phyloP scores from a whole-genome alignment of 176 grass and related monocot genomes.

The Panicum miliaceum region DNA sequence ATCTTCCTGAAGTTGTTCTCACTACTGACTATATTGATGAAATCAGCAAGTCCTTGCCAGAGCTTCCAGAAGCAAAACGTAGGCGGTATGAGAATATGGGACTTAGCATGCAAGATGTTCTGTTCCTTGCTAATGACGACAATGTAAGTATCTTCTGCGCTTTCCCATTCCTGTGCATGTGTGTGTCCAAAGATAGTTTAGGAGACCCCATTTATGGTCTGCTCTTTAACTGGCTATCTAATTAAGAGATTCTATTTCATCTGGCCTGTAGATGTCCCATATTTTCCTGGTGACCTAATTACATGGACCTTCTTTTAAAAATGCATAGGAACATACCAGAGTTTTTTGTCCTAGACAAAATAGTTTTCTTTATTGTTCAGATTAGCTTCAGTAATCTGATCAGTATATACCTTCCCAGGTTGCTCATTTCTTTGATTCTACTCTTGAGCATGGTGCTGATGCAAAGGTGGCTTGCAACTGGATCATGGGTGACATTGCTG shows the following conservation, averaged over 20 bases:
- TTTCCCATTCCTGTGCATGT: slow-evolving; percentile 20
- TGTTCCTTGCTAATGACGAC: slow-evolving; percentile 94
- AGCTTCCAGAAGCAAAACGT: slow-evolving; percentile 94
- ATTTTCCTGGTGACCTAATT: slow-evolving; percentile 6
- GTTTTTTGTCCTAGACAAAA: not conserved
- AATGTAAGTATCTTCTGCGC: slow-evolving; percentile 55
- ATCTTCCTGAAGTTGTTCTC: slow-evolving; percentile 92
- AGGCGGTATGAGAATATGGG: slow-evolving; percentile 90
- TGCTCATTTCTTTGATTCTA: slow-evolving; percentile 84
- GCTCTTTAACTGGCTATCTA: slow-evolving; percentile 1
- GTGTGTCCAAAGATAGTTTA: slow-evolving; percentile 4
- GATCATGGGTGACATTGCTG: slow-evolving; percentile 96
- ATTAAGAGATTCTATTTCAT: slow-evolving; percentile 21
- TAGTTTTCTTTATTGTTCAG: slow-evolving; percentile 20
- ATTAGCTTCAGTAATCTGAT: slow-evolving; percentile 31
- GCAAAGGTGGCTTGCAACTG: slow-evolving; percentile 90
- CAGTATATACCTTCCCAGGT: slow-evolving; percentile 59
- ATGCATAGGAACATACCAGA: not conserved
- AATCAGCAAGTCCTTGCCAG: slow-evolving; percentile 75
- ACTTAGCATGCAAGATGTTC: slow-evolving; percentile 94
- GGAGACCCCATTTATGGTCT: not conserved
- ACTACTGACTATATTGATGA: slow-evolving; percentile 67
- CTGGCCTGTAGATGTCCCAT: slow-evolving; percentile 13
- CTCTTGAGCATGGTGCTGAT: slow-evolving; percentile 78
- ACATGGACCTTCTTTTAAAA: not conserved